Evolutionary conservation across 768 basidiomycete genomes (phyloP).

Genomic region (Galerina marginata): DNA sequence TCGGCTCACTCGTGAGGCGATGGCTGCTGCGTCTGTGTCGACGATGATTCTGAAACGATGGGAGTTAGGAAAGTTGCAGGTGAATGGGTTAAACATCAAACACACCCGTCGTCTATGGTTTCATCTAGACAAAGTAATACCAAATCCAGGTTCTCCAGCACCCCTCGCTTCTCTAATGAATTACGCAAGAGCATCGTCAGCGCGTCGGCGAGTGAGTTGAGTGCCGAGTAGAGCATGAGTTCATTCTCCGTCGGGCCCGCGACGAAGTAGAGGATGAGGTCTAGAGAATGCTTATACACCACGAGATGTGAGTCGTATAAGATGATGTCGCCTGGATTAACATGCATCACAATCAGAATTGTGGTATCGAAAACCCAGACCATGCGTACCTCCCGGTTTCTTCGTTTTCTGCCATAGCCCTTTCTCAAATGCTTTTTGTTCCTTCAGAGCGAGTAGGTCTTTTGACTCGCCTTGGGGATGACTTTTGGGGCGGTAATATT

Average conservation of each 20-base stretch:
- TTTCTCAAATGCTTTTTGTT: conserved; percentile 96
- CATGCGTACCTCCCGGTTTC: conserved; percentile 79
- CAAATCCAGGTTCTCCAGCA: conserved; percentile 93
- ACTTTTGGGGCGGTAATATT: conserved; percentile 87
- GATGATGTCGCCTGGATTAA: conserved; percentile 83
- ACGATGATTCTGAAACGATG: conserved; percentile 80
- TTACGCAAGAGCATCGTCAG: conserved; percentile 85
- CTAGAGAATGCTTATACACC: conserved; percentile 92
- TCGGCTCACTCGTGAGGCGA: conserved; percentile 91
- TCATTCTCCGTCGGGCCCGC: conserved; percentile 91
- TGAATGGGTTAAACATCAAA: conserved; percentile 16
- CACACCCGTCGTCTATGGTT: conserved; percentile 97
- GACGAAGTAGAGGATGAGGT: conserved; percentile 94
- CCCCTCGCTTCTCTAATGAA: conserved; percentile 92
- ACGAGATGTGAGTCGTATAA: conserved; percentile 90
- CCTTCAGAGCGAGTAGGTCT: conserved; percentile 75
- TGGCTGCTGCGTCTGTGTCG: conserved; percentile 95
- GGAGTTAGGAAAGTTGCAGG: not conserved
- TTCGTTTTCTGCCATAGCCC: conserved; percentile 95
- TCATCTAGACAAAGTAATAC: conserved; percentile 94
- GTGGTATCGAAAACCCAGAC: not conserved
- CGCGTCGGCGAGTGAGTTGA: conserved; percentile 86
- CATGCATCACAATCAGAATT: not conserved
- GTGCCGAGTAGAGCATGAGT: conserved; percentile 89
- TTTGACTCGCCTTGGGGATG: conserved; percentile 68